Evolutionary conservation across 2,329 filamentous ascomycete genomes (phyloP), one percentile per base, ranked within the genome.

Genomic region (Cladophialophora carrionii): DNA sequence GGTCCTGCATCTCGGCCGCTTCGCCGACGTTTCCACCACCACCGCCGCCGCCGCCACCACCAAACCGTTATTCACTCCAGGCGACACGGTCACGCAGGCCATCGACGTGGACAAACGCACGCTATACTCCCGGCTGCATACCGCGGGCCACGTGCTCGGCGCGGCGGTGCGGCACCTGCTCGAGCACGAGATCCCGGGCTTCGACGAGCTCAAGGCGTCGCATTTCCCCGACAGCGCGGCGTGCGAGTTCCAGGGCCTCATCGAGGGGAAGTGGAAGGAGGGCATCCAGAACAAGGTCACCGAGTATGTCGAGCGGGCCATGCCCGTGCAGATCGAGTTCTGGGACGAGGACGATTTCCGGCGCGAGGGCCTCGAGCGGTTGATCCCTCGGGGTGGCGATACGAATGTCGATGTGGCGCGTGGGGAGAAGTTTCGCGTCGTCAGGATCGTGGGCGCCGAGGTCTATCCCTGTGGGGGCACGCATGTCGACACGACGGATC

Each of bases 401-500:
- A 10, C 34, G 60, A n/a, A 62, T 31, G 76, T 72, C 61, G 55
- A 77, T 46, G 72, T 79, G 57, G 74, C 77, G 66, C 78, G 79
- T 8, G 71, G 77, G 0, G 84, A 83, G 26, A 87, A 84, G 73
- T 85, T 88, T 34, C 80, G 89, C 8, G 87, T 91, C 0, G 88
- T 91, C 26, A 83, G 85, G 64, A 90, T 92, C 65, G 84, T 86
- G 0, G 88, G 88, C 0, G 83, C 85, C 0, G 90, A 88, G 70
- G 83, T 83, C 29, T 91, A 92, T 78, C 88, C 89, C 0, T 92
- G 90, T 74, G 90, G 89, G 7, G 89, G 89, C 0, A 92, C 89
- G 29, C 90, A 92, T 78, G 88, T 91, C 3, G 79, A 83, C 32
- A 82, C 78, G 20, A 88, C 87, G 22, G 80, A 83, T 63, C 70